Percentiles rank a stretch among this genome's conserved stretches.
Conservation (phyloP, 1,284 basidiomycete genomes). For the Boletus semigastroideus region DNA sequence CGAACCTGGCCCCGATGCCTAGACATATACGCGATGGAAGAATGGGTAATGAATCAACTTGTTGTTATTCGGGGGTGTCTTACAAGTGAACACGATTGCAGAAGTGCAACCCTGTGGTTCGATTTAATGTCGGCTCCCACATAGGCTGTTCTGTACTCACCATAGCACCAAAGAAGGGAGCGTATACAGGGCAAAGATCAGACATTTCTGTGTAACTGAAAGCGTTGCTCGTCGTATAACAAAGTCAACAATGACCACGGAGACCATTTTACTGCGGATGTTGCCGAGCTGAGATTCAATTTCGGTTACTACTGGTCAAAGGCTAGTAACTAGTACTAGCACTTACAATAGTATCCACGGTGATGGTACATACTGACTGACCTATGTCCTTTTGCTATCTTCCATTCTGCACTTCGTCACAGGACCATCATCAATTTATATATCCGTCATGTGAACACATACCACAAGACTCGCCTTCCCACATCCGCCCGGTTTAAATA, state of each 20-base stretch:
- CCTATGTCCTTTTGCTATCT: too few species aligned
- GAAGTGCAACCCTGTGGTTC: slow-evolving; percentile 82
- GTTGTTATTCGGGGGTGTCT: slow-evolving; percentile 33
- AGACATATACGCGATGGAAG: neutral
- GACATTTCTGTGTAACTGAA: slow-evolving; percentile 51
- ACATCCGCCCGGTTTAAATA: too few species aligned
- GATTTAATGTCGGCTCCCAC: slow-evolving; percentile 10
- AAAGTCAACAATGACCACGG: slow-evolving; percentile 3
- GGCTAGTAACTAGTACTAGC: too few species aligned
- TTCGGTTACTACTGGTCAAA: too few species aligned
- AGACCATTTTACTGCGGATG: slow-evolving; percentile 10
- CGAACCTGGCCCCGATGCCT: slow-evolving; percentile 36
- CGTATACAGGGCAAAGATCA: slow-evolving; percentile 91
- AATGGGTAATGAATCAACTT: neutral
- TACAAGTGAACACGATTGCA: slow-evolving; percentile 97
- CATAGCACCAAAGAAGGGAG: slow-evolving; percentile 97
- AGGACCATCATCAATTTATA: too few species aligned
- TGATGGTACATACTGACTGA: too few species aligned
- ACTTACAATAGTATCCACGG: too few species aligned
- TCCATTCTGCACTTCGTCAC: too few species aligned
- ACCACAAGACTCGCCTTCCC: too few species aligned
- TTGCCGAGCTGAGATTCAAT: too few species aligned
- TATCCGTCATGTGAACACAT: too few species aligned
- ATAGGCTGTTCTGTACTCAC: slow-evolving; percentile 44
- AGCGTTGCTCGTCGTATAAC: neutral